A percentile compares a stretch with the other conserved stretches of the same genome.
phyloP scores from a whole-genome alignment of 441 rosid species.

The Populus tomentosa region DNA sequence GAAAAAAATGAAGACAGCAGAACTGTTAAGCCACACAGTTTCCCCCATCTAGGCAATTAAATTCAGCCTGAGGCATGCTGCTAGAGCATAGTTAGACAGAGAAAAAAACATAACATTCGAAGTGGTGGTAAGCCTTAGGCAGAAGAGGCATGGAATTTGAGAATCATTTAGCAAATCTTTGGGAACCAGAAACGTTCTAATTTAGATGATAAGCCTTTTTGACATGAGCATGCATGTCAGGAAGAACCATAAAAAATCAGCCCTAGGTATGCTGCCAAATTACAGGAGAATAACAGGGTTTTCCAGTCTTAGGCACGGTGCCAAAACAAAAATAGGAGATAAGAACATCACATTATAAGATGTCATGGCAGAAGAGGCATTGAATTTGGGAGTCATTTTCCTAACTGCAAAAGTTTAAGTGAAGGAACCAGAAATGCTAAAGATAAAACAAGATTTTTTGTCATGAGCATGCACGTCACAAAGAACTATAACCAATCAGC shows the following conservation, averaged over 20 bases:
- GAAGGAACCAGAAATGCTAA: neutral
- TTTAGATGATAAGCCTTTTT: neutral
- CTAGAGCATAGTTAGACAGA: neutral
- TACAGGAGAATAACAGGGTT: neutral
- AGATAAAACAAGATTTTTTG: neutral
- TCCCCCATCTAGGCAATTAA: neutral
- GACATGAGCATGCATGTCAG: neutral
- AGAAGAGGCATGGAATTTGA: neutral
- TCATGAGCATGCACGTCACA: neutral
- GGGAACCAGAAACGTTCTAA: neutral
- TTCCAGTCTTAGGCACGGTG: neutral
- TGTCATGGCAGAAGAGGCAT: neutral
- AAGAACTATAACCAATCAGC: neutral
- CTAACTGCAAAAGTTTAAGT: neutral
- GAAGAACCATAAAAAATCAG: neutral
- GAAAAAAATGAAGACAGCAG: neutral
- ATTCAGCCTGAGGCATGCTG: neutral
- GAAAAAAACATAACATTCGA: no score
- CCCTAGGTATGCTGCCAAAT: no score
- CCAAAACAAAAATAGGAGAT: neutral
- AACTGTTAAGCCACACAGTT: neutral
- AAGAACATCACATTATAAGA: neutral
- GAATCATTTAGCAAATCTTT: neutral
- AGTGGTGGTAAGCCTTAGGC: neutral
- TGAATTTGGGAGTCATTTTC: neutral